phyloP scores from a whole-genome alignment of 768 basidiomycete species.

The Stropharia rugosoannulata region DNA sequence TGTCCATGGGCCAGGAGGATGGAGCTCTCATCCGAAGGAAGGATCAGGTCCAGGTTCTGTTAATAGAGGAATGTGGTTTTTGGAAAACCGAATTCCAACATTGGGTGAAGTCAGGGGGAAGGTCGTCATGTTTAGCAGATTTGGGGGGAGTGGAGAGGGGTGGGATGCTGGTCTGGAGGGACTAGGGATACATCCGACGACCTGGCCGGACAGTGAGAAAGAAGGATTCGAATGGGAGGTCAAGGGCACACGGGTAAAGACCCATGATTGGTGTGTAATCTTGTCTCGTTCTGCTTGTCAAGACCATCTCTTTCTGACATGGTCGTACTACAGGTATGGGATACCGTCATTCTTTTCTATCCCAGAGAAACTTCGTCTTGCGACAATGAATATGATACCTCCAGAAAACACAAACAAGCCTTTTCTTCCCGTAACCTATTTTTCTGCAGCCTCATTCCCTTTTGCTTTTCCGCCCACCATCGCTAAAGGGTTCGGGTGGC shows the following conservation, averaged over 20 bases:
- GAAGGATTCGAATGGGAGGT: constrained; percentile 80
- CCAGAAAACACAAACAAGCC: constrained; percentile 29
- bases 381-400: constrained; percentile 48
- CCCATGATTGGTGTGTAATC: constrained; percentile 75
- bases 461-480: constrained; percentile 75
- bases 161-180: constrained; percentile 73
- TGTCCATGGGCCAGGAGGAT: constrained; percentile 47
- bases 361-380: constrained; percentile 72
- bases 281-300: not conserved
- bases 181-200: constrained; percentile 83
- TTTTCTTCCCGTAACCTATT: constrained; percentile 71
- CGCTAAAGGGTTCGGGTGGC: constrained; percentile 86
- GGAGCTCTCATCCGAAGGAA: constrained; percentile 9
- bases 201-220: constrained; percentile 80
- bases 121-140: constrained; percentile 83
- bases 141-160: constrained; percentile 64
- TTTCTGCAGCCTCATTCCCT: constrained; percentile 81
- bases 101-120: constrained; percentile 87
- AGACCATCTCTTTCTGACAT: not conserved
- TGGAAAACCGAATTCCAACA: constrained; percentile 76
- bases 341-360: constrained; percentile 80
- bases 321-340: constrained; percentile 56
- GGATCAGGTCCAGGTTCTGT: not conserved
- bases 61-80: constrained; percentile 64
- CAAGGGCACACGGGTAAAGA: constrained; percentile 65